Evolutionary conservation across 495 filamentous ascomycete genomes (phyloP), one percentile per base, ranked within the genome.

Genomic region (Penicillium longicatenatum): DNA sequence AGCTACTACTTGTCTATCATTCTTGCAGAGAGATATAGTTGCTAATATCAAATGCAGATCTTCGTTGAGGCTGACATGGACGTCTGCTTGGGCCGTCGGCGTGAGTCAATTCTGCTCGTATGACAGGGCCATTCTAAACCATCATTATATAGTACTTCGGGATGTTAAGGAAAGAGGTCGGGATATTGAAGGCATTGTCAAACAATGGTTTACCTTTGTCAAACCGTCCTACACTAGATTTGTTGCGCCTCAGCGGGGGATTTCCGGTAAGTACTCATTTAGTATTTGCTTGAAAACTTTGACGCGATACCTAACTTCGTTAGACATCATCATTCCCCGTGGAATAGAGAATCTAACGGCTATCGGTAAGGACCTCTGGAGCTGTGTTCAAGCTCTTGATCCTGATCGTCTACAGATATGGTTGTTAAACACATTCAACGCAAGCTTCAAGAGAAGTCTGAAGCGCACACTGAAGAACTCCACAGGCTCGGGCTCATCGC

Each of bases 31-130:
- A 6, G 1, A 20, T 26, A 51, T 33, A 21, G 21, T 4, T 50
- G 62, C 24, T 63, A n/a, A 61, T 54, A 30, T 26, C 2, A 42
- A 30, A n/a, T 48, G 0, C 26, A 79, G 87, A 96, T 98, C 21
- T 98, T 97, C 67, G 92, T 92, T 54, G 94, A 98, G 73, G 96
- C 92, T 7, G 94, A 98, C 72, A 87, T 90, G 65, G 94, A 98
- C 70, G 87, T 93, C 16, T 98, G 94, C 64, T 80, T 98, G 42
- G 93, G 92, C 39, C 84, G 94, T 75, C 84, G 94, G 86, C 84
- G 93, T 97, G 78, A 62, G 86, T 77, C 39, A 50, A 16, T 24
- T 20, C 16, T n/a, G n/a, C 1, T n/a, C 37, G 4, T 19, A 29
- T 42, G 6, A 19, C 20, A 4, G 10, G 17, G 2, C 7, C n/a